Percentiles rank a stretch among this genome's conserved stretches.
Evolutionary conservation across 2,329 filamentous ascomycete species (phyloP).

Genomic region (Didymella keratinophila): DNA sequence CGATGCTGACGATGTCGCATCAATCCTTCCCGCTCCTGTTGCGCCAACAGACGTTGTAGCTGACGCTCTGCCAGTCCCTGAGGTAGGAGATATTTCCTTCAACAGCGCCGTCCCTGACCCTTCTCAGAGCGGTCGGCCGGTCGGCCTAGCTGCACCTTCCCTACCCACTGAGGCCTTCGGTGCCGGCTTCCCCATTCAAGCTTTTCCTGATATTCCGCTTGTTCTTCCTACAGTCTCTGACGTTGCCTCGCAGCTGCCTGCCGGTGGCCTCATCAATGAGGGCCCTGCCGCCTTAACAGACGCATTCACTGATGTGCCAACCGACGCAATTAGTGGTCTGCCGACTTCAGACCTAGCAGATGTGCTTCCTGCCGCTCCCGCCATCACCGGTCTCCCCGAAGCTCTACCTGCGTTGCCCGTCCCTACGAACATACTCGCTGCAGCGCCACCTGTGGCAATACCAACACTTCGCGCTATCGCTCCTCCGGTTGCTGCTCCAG

Average conservation of each 20-base stretch:
- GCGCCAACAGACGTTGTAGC: not conserved
- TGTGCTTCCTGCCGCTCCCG: not conserved
- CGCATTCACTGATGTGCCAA: not conserved
- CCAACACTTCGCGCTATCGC: not conserved
- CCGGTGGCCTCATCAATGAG: not conserved
- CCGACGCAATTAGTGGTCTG: conserved; percentile 9
- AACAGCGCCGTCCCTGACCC: not conserved
- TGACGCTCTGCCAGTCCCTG: not conserved
- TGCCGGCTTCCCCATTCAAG: conserved; percentile 12
- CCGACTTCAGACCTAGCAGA: not conserved
- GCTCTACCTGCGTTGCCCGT: not conserved
- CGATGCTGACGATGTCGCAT: not conserved
- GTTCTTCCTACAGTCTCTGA: not conserved
- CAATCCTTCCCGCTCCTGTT: not conserved
- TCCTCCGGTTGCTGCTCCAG: not conserved
- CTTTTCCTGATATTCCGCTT: conserved; percentile 10
- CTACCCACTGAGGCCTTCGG: conserved; percentile 7
- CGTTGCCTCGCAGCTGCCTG: not conserved
- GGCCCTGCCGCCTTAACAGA: conserved; percentile 5
- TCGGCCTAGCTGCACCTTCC: not conserved
- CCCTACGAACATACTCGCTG: not conserved
- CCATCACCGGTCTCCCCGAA: not conserved
- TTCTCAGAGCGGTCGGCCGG: not conserved
- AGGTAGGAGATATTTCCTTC: not conserved
- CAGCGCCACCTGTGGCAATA: not conserved